Evolutionary conservation across 176 grass and related monocot species (phyloP), one percentile per base, ranked within the genome.

Genomic region (Stipa capillata): DNA sequence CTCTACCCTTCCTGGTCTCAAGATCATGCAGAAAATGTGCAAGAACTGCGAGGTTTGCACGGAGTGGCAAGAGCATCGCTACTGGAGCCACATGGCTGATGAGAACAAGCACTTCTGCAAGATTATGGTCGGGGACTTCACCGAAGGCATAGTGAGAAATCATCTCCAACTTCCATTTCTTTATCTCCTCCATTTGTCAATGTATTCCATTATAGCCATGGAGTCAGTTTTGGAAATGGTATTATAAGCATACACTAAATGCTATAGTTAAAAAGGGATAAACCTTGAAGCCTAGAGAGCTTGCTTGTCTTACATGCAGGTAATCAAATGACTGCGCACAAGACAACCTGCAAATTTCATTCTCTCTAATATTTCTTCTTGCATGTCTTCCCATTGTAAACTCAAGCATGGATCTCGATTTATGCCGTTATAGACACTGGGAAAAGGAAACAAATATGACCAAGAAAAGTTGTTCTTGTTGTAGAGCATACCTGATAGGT

Each of bases 41-140:
- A 54, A 35, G 34, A 75, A 10, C 25, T 76, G 82, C 72, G 21
- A 37, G 49, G 16, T 11, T 4, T 84, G 72, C 82, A 14, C 16
- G 72, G 5, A 77, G 58, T 84, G 72, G 72, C 69, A 86, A 56
- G 73, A 90, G 15, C 88, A 90, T 59, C 86, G 59, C 24, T 90
- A 86, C 65, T 86, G 88, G 83, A 86, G 51, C 66, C 87, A 90
- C 42, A 72, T 86, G 78, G 65, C 72, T 24, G 83, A 90, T 15
- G 65, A 82, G 54, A 58, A 73, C 9, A 90, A 82, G 57, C 83
- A 86, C 27, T 86, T 89, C 72, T 85, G 82, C 73, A 90, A 73
- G 66, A 14, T 65, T 27, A 42, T 82, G 83, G 23, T 25, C 39
- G 70, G 75, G 44, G 78, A 85, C 56, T 89, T 89, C 71, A n/a